Evolutionary conservation across 73 alveolate species (phyloP), one percentile per base, ranked within the genome.

Genomic region (Paramecium biaurelia): DNA sequence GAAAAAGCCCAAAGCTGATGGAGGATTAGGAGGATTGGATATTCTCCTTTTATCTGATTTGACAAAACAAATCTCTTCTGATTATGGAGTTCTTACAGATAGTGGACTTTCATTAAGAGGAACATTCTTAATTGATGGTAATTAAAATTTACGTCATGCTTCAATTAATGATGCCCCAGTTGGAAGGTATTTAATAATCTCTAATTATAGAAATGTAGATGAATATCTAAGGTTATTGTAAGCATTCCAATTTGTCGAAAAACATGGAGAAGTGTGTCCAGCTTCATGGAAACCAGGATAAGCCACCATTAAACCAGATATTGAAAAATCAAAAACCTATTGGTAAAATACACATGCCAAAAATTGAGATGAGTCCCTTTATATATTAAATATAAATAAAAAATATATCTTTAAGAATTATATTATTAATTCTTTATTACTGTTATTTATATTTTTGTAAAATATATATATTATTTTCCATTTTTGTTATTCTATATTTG

Each of bases 241-340:
- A 92, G 99, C 99, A 47, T 98, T 97, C 98, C 96, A 97, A 96
- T 94, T 94, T 85, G 93, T 96, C 59, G 99, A 97, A 85, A 97
- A 96, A 95, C 98, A 96, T 92, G 99, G 99, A 28, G 99, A 97
- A 85, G 99, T 98, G 23, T 98, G 99, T 96, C 99, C 99, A 41
- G 97, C 99, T 10, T 93, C 96, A 68, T 98, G 99, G 99, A 94
- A 93, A 79, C 99, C 99, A 34, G 99, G 99, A 84, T 93, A 96
- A 87, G 94, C 93, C 68, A 95, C 98, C 76, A 96, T 96, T 95
- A 98, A 96, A 56, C 98, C 99, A 34, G 94, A 89, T 49, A 43
- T 95, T 49, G 95, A 85, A 57, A 86, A 92, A 59, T 93, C 96
- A 34, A 68, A 67, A 42, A 56, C 85, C 57, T 95, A 94, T 95